Percentiles rank a stretch among this genome's conserved stretches.
phyloP scores from a whole-genome alignment of 352 stramenopile species.

The Globisporangium perplexum region DNA sequence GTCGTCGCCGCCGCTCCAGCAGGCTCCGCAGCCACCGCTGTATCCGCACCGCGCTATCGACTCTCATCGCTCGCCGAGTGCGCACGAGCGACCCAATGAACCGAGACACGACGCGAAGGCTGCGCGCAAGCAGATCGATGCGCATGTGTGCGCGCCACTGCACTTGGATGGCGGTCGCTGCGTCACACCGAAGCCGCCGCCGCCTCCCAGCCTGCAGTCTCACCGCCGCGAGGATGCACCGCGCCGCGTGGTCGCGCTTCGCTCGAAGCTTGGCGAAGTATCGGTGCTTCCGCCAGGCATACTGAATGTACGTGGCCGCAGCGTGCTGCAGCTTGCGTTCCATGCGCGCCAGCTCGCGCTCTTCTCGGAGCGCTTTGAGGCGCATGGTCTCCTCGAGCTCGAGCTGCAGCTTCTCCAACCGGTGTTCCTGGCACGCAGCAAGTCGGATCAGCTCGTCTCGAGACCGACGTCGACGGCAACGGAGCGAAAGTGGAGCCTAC shows the following conservation, averaged over 20 bases:
- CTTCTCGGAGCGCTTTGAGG: constrained; percentile 28
- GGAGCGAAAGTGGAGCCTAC: constrained; percentile 11
- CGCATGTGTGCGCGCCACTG: constrained; percentile 16
- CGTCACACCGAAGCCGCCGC: constrained; percentile 12
- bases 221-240: constrained; percentile 31
- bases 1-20: constrained; percentile 2
- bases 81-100: constrained; percentile 17
- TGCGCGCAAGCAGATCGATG: constrained; percentile 7
- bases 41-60: constrained; percentile 8
- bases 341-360: constrained; percentile 53
- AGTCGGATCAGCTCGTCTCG: background rate
- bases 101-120: constrained; percentile 14
- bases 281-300: constrained; percentile 36
- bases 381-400: constrained; percentile 38
- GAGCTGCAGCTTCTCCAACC: constrained; percentile 37
- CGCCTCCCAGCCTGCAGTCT: constrained; percentile 12
- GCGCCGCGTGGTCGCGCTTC: constrained; percentile 21
- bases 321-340: constrained; percentile 52
- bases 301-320: constrained; percentile 65
- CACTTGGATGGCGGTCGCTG: constrained; percentile 31
- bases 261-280: constrained; percentile 8
- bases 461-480: background rate
- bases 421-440: constrained; percentile 23
- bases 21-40: constrained; percentile 27
- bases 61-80: constrained; percentile 3